Evolutionary conservation across 805 yeast species (phyloP).

Genomic region (Pichia occidentalis): DNA sequence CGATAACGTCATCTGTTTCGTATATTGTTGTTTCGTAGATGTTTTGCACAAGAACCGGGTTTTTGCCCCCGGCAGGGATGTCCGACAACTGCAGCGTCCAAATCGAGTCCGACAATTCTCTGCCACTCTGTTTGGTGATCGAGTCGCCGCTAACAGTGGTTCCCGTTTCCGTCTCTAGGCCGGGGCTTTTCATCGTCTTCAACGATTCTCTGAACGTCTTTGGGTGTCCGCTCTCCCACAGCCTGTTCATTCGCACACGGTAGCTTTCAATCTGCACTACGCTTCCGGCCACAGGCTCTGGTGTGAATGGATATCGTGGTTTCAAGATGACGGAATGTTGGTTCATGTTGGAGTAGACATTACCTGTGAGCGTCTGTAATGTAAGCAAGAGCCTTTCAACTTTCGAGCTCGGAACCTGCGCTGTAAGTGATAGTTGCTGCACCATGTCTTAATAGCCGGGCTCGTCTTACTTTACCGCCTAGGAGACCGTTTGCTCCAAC

Average conservation of each 20-base stretch:
- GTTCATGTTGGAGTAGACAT: conserved; percentile 37
- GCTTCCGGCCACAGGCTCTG: conserved; percentile 49
- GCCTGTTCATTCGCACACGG: conserved; percentile 41
- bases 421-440: conserved; percentile 45
- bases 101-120: conserved; percentile 23
- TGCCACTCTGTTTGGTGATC: conserved; percentile 12
- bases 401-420: conserved; percentile 37
- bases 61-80: conserved; percentile 70
- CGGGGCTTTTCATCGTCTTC: too few relatives aligned
- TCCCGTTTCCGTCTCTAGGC: too few relatives aligned
- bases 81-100: conserved; percentile 67
- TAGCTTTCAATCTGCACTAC: conserved; percentile 52
- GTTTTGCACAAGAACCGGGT: conserved; percentile 58
- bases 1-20: conserved; percentile 40
- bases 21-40: conserved; percentile 54
- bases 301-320: conserved; percentile 46
- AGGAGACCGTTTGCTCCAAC: too few relatives aligned
- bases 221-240: conserved; percentile 31
- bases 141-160: conserved; percentile 17
- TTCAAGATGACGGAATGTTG: conserved; percentile 44
- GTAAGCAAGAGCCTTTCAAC: conserved; percentile 40
- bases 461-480: too few relatives aligned
- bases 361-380: conserved; percentile 47
- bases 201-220: not conserved
- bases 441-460: too few relatives aligned